phyloP scores from a whole-genome alignment of 345 rosid species.

The Lepidium sativum region DNA sequence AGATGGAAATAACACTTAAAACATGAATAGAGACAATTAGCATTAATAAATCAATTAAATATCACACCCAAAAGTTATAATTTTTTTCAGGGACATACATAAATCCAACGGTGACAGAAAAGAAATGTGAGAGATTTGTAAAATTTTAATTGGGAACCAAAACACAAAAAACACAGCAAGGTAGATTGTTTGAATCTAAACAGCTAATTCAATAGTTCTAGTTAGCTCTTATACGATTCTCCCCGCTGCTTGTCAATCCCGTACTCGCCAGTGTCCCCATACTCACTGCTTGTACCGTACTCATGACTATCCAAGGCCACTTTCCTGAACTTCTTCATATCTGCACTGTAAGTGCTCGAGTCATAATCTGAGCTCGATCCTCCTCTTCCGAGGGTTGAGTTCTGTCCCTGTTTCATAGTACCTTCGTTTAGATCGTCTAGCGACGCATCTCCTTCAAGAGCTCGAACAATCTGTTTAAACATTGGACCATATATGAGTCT shows the following conservation, averaged over 20 bases:
- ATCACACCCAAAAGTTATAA: conserved; percentile 5
- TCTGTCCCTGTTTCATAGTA: conserved; percentile 36
- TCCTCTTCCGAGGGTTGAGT: conserved; percentile 34
- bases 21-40: not conserved
- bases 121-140: not conserved
- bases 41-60: conserved; percentile 14
- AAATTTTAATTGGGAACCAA: not conserved
- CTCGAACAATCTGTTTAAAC: conserved; percentile 59
- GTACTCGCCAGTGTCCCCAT: conserved; percentile 47
- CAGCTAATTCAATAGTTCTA: conserved; percentile 17
- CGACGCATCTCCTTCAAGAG: conserved; percentile 73
- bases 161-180: conserved; percentile 10
- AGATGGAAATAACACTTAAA: not conserved
- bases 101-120: conserved; percentile 12
- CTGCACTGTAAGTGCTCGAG: conserved; percentile 56
- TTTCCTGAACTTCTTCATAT: conserved; percentile 61
- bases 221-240: conserved; percentile 11
- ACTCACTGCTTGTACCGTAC: conserved; percentile 47
- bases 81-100: conserved; percentile 3
- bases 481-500: not conserved
- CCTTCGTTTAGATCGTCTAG: conserved; percentile 61
- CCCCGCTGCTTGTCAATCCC: conserved; percentile 52
- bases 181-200: conserved; percentile 20
- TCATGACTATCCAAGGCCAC: conserved; percentile 64
- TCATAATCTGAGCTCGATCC: conserved; percentile 60